These are phyloP conservation scores for Phlyctochytrium arcticum DNA, from an alignment of 192 early-diverging fungal species.

Conservation along the genomic window DNA sequence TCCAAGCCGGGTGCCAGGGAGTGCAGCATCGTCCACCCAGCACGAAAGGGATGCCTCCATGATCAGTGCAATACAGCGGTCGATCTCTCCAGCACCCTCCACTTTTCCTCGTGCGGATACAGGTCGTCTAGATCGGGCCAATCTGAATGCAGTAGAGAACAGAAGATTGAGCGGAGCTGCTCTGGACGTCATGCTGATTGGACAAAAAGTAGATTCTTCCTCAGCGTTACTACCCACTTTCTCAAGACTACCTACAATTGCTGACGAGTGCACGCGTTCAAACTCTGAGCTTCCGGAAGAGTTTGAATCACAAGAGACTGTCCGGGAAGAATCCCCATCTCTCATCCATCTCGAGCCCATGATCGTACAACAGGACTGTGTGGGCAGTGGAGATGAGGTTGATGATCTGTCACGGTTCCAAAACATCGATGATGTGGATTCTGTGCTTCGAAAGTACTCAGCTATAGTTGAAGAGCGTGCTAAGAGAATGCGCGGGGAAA, in stretches of 20 bases:
- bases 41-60: no score
- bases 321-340: no score
- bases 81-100: no score
- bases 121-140: background rate
- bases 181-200: constrained; percentile 23
- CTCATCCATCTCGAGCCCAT: no score
- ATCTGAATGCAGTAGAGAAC: no score
- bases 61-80: no score
- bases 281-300: background rate
- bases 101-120: constrained; percentile 11
- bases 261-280: background rate
- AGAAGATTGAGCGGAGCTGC: background rate
- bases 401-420: constrained; percentile 7
- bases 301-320: no score
- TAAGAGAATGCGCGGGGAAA: constrained; percentile 17
- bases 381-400: background rate
- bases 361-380: background rate
- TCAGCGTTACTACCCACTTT: no score
- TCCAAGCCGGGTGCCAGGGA: no score
- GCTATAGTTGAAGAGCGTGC: constrained; percentile 19
- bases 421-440: constrained; percentile 34
- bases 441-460: constrained; percentile 30
- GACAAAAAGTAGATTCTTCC: constrained; percentile 24
- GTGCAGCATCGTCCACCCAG: no score
- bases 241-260: background rate